Evolutionary conservation across 2,329 filamentous ascomycete genomes (phyloP), one percentile per base, ranked within the genome.

Genomic region (Davidsoniella australis): DNA sequence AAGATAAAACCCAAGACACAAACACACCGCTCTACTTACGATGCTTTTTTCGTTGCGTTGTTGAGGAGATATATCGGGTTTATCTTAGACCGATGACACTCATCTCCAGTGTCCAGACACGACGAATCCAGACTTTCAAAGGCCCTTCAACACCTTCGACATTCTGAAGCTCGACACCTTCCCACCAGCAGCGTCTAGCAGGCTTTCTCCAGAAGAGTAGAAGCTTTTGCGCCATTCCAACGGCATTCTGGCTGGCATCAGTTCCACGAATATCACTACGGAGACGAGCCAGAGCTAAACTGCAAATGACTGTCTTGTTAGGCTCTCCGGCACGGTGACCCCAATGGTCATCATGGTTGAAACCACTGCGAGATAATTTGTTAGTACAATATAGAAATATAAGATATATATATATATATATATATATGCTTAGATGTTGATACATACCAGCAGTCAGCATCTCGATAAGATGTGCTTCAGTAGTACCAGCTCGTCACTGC

Each of bases 81-180:
- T 23, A 33, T 33, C 29, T 33, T 33, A 33, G 29, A 50, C 85
- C 85, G 63, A 93, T 91, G 49, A 91, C 85, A 62, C 85, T 91
- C 85, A 98, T 98, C 71, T 98, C 91, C 52, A 98, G 73, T 53
- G 91, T 98, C 91, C 91, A 98, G 53, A 98, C 91, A 59, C 91
- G 77, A 60, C 91, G 75, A 62, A 98, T 96, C 91, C 91, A 98
- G 52, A 98, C 87, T 67, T 98, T 98, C 57, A 98, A 72, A 62
- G 81, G 85, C 47, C 88, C 89, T 47, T 94, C 78, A 6, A 96
- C 82, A 12, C 91, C 91, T 46, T 93, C 86, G 10, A 98, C 84
- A 56, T 85, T 73, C 16, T 91, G 78, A 41, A 98, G 71, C 63
- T 96, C 88, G 37, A 98, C 83, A 20, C 91, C 91, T 64, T 98